Percentiles rank a stretch among this genome's conserved stretches.
Conservation (phyloP, 208 protist genomes). For the Leptomonas seymouri region DNA sequence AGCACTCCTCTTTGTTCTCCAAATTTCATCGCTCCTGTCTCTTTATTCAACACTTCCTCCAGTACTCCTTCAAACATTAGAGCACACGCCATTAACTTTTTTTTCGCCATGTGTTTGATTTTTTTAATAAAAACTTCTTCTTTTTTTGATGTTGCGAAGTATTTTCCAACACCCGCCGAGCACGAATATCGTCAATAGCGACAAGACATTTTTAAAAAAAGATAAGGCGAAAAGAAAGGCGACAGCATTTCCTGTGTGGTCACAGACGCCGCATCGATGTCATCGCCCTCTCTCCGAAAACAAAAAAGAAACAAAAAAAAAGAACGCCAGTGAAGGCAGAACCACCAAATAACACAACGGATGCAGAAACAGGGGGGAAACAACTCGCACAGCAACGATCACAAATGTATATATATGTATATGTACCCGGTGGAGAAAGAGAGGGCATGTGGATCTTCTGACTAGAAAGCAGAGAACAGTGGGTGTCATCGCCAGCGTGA, state of each 20-base stretch:
- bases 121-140: conserved; percentile 1
- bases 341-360: neutral
- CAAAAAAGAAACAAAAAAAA: too few species aligned
- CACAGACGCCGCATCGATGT: conserved; percentile 1
- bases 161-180: conserved; percentile 1
- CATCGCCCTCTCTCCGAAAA: conserved; percentile 5
- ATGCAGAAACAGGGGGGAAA: conserved; percentile 17
- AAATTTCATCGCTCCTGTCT: neutral
- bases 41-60: neutral
- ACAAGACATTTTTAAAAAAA: neutral
- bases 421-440: neutral
- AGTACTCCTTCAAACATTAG: neutral
- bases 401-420: too few species aligned
- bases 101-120: neutral
- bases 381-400: neutral
- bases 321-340: conserved; percentile 1
- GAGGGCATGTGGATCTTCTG: neutral
- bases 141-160: conserved; percentile 1
- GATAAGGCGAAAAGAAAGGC: neutral
- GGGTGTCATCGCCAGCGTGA: neutral
- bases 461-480: neutral
- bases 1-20: neutral
- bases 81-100: neutral
- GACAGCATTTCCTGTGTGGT: conserved; percentile 12
- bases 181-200: neutral